Conservation (phyloP, 2,329 filamentous ascomycete genomes). For the Ophiosphaerella korrae region DNA sequence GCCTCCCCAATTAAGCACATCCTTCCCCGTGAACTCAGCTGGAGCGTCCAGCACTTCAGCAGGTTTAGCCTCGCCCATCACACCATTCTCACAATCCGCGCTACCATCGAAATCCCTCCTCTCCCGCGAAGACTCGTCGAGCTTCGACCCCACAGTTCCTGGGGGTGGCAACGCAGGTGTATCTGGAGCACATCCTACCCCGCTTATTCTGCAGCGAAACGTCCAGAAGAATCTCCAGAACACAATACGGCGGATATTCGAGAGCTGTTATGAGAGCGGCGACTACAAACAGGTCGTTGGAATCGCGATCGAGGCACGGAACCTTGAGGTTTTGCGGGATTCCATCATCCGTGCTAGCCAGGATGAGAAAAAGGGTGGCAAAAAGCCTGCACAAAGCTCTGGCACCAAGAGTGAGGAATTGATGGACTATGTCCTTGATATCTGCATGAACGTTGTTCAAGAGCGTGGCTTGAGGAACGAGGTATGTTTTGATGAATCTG, state of each 20-base stretch:
- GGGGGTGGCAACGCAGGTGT: conserved; percentile 62
- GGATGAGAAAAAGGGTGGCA: conserved; percentile 73
- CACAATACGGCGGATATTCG: conserved; percentile 88
- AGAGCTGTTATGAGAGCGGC: conserved; percentile 82
- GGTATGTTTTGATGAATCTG: conserved; percentile 44
- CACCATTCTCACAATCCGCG: conserved; percentile 92
- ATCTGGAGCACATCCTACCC: conserved; percentile 59
- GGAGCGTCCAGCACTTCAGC: conserved; percentile 70
- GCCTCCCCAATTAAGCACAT: conserved; percentile 75
- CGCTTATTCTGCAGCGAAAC: conserved; percentile 71
- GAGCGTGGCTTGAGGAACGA: conserved; percentile 82
- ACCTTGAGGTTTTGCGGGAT: conserved; percentile 81
- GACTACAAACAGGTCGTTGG: conserved; percentile 95
- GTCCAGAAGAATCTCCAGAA: conserved; percentile 80
- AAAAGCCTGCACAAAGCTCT: conserved; percentile 59
- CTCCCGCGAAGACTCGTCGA: conserved; percentile 75
- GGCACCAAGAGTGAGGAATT: conserved; percentile 79
- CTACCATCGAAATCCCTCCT: conserved; percentile 92
- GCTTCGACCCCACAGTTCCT: conserved; percentile 61
- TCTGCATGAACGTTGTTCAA: conserved; percentile 98
- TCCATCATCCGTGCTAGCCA: conserved; percentile 89
- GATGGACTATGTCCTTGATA: conserved; percentile 93
- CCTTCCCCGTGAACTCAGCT: conserved; percentile 70
- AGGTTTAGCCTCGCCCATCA: conserved; percentile 81
- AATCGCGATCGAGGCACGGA: conserved; percentile 93